Evolutionary conservation across 768 basidiomycete genomes (phyloP).

Genomic region (Boletus sensibilis): DNA sequence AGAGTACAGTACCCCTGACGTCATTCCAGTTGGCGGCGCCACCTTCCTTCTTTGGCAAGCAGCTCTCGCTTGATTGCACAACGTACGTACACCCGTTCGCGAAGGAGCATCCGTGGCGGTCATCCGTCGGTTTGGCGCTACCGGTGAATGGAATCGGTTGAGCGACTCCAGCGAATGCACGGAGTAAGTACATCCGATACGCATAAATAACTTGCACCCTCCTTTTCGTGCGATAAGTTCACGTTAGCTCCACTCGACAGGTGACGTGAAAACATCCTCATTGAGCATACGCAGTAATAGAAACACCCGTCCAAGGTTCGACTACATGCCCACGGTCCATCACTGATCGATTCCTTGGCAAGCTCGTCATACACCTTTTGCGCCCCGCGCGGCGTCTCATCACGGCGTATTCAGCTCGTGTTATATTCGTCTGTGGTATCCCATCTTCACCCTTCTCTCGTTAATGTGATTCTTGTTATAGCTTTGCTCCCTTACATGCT

Average conservation of each 20-base stretch:
- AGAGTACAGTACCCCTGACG: slow-evolving; percentile 25
- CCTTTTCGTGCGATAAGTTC: not conserved
- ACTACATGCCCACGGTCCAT: not conserved
- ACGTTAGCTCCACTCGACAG: not conserved
- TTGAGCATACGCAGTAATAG: not conserved
- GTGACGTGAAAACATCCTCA: not conserved
- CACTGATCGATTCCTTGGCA: not conserved
- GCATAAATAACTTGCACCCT: slow-evolving; percentile 6
- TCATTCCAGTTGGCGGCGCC: slow-evolving; percentile 12
- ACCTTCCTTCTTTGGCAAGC: slow-evolving; percentile 10
- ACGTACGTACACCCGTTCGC: not conserved
- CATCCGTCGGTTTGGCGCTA: not conserved
- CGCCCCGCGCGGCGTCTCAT: not conserved
- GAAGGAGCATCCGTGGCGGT: not conserved
- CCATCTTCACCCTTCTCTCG: not conserved
- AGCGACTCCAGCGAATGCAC: not conserved
- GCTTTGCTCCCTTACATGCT: not conserved
- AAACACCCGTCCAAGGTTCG: not conserved
- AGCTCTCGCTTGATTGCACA: not conserved
- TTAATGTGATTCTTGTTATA: not conserved
- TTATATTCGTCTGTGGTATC: not conserved
- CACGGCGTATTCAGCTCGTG: not conserved
- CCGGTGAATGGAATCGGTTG: not conserved
- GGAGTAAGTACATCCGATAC: not conserved
- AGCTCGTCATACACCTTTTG: not conserved